These are phyloP conservation scores for Rubia tinctorum DNA, from an alignment of 305 asterid species.

Conservation along the genomic window DNA sequence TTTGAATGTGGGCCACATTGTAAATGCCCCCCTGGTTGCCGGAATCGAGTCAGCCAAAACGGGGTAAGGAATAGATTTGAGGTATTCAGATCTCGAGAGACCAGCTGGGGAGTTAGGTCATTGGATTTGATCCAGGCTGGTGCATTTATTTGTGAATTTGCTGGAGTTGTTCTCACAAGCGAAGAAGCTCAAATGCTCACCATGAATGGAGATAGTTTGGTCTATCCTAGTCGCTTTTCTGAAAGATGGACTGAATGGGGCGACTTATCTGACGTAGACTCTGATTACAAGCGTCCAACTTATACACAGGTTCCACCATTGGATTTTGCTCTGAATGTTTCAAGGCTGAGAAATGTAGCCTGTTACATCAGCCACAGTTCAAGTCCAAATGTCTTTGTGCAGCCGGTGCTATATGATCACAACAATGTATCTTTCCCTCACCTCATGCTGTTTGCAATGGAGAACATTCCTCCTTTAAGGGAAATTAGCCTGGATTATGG, in stretches of 20 bases:
- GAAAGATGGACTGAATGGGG: slow-evolving; percentile 96
- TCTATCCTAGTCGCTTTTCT: slow-evolving; percentile 70
- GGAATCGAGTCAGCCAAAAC: slow-evolving; percentile 81
- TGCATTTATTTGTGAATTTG: slow-evolving; percentile 81
- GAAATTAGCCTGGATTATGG: slow-evolving; percentile 91
- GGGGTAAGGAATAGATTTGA: slow-evolving; percentile 73
- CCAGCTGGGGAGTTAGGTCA: slow-evolving; percentile 95
- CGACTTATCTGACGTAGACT: slow-evolving; percentile 50
- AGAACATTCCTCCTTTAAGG: slow-evolving; percentile 85
- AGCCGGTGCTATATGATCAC: slow-evolving; percentile 85
- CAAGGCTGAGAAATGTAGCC: slow-evolving; percentile 81
- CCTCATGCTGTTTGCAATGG: slow-evolving; percentile 87
- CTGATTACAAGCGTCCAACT: slow-evolving; percentile 55
- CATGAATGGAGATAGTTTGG: slow-evolving; percentile 82
- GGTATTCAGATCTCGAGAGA: slow-evolving; percentile 83
- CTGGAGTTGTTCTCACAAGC: slow-evolving; percentile 79
- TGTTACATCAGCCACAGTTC: slow-evolving; percentile 90
- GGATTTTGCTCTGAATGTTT: slow-evolving; percentile 93
- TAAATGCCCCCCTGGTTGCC: slow-evolving; percentile 66
- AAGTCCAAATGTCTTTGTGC: slow-evolving; percentile 78
- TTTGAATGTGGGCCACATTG: slow-evolving; percentile 94
- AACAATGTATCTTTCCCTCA: slow-evolving; percentile 72
- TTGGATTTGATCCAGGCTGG: slow-evolving; percentile 88
- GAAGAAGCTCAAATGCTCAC: slow-evolving; percentile 67
- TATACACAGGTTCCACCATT: slow-evolving; percentile 71